Base-by-base conservation (phyloP, 2,329 filamentous ascomycete species). In the Aspergillus sp. region DNA sequence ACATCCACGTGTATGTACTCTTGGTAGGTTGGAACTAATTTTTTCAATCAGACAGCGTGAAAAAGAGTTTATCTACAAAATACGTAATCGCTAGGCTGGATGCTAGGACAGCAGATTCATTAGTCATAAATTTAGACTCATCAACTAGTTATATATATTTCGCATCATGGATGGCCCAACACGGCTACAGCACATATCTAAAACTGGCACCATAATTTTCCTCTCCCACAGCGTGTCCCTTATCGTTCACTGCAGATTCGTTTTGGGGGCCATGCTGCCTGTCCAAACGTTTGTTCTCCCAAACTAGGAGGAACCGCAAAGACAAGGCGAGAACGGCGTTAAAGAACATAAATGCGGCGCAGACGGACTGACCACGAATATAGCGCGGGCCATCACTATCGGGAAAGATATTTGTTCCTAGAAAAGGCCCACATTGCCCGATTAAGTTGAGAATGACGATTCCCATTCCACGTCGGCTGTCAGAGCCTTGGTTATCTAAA, bases 381-480 rank as follows among this genome's bases (percentile, higher is more conserved):
- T 77, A 82, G 5, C 75, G 73, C 11, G 82, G 81, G 11, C 69
- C 72, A 45, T 83, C 78, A 6, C 58, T 68, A 13, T 71, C 66
- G 0, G 86, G 86, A 62, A 88, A 90, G 8, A 89, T 65, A 47
- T 86, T 81, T 3, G 86, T 89, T 4, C 86, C 87, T 5, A 89
- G 70, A 13, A 88, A 73, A 2, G 86, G 85, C 0, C 85, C 85
- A 59, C 83, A 82, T 68, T 88, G 89, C 0, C 87, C 88, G 42
- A 90, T 77, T 63, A 88, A 74, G 66, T 89, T 89, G 48, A 87
- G 75, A n/a, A 90, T 80, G 8, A 87, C 84, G 51, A 90, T 87
- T 4, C 82, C 82, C 2, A 83, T 82, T 4, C 88, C 88, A 2
- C 87, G 82, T 48, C 88, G 85, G 2, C 86, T 87, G 66, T 89